Evolutionary conservation across 163 green algal species (phyloP).

Genomic region (Chlorella variabilis): DNA sequence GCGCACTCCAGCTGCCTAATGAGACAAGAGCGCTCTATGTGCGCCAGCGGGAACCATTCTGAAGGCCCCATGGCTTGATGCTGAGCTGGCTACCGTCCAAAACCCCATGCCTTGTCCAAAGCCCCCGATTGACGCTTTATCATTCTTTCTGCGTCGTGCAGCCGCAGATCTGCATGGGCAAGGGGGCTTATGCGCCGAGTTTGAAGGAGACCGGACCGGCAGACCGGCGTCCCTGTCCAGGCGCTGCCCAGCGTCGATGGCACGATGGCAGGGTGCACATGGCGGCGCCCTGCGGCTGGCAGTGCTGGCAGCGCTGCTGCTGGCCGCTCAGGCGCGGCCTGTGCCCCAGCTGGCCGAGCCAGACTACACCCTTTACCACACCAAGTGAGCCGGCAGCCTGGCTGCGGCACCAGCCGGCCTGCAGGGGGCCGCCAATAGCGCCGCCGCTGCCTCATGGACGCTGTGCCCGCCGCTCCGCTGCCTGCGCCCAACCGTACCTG

Average conservation of each 20-base stretch:
- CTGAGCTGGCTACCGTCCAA: too few species aligned
- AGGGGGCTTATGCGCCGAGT: background rate
- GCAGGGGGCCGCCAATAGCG: background rate
- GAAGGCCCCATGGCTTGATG: too few species aligned
- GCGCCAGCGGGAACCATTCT: too few species aligned
- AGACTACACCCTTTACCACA: conserved; percentile 78
- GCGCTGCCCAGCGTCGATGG: too few species aligned
- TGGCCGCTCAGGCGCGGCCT: background rate
- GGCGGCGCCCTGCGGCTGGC: background rate
- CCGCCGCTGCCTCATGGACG: too few species aligned
- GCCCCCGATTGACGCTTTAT: too few species aligned
- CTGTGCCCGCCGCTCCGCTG: background rate
- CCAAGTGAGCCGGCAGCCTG: conserved; percentile 45
- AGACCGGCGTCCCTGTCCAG: too few species aligned
- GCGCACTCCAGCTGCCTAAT: too few species aligned
- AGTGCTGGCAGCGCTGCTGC: background rate
- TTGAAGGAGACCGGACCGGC: background rate
- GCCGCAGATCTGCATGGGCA: background rate
- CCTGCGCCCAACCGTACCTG: background rate
- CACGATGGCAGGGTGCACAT: background rate
- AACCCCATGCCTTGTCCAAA: too few species aligned
- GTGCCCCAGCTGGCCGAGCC: conserved; percentile 42
- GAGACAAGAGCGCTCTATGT: too few species aligned
- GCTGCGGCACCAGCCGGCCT: background rate
- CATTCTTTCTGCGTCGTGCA: too few species aligned